Percentiles rank a stretch among this genome's conserved stretches.
Conservation (phyloP, 345 rosid genomes). For the Acer saccharum region DNA sequence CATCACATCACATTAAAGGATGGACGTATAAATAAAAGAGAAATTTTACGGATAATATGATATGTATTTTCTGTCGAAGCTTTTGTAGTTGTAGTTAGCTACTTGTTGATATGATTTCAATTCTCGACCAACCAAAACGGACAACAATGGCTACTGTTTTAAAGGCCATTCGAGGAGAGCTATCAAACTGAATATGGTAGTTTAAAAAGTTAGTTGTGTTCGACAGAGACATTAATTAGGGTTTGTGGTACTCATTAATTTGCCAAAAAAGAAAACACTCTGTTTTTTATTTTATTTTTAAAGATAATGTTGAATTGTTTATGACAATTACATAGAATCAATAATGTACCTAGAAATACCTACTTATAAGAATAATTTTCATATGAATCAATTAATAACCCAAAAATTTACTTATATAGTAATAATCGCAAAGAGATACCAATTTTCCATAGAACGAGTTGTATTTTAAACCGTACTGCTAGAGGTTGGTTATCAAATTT, state of each 20-base stretch:
- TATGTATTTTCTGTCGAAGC: not conserved
- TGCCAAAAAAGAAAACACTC: not conserved
- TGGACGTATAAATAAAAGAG: no score
- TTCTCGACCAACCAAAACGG: not conserved
- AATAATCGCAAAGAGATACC: no score
- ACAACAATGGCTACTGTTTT: constrained; percentile 9
- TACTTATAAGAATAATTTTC: no score
- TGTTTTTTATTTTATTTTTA: not conserved
- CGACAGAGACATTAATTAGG: constrained; percentile 17
- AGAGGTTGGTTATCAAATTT: no score
- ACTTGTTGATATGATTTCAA: not conserved
- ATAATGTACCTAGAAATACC: not conserved
- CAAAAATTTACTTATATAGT: no score
- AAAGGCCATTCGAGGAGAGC: constrained; percentile 1
- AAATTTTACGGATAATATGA: not conserved
- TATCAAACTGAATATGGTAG: not conserved
- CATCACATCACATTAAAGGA: no score
- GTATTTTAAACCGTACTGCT: no score
- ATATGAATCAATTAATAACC: no score
- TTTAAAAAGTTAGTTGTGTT: constrained; percentile 19
- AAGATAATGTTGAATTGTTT: not conserved
- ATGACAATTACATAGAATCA: not conserved
- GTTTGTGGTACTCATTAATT: not conserved
- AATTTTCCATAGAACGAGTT: no score
- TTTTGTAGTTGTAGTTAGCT: not conserved